A percentile compares a stretch with the other conserved stretches of the same genome.
These are phyloP conservation scores for Torulaspora microellipsoides DNA, from an alignment of 805 yeast species.

Conservation along the genomic window DNA sequence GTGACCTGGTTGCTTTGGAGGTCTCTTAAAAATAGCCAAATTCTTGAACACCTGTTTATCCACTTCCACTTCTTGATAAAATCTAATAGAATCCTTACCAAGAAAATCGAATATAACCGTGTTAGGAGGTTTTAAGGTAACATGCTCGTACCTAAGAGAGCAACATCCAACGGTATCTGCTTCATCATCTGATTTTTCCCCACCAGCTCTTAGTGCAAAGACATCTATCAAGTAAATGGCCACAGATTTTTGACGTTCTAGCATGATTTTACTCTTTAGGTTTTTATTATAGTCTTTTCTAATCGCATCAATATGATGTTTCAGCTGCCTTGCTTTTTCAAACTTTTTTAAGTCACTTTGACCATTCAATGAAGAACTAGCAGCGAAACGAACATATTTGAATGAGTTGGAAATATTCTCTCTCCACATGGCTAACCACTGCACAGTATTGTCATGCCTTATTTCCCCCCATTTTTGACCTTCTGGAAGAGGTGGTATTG, in stretches of 20 bases:
- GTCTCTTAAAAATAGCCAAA: constrained; percentile 77
- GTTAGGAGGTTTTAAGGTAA: constrained; percentile 78
- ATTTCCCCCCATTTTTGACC: constrained; percentile 92
- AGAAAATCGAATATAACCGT: constrained; percentile 85
- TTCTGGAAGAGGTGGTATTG: constrained; percentile 74
- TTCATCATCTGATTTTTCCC: constrained; percentile 94
- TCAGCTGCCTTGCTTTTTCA: constrained; percentile 86
- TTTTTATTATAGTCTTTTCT: constrained; percentile 68
- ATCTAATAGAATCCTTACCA: constrained; percentile 93
- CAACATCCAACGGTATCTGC: constrained; percentile 99
- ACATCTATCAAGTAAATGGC: constrained; percentile 90
- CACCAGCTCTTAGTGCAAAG: constrained; percentile 95
- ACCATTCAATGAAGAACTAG: constrained; percentile 86
- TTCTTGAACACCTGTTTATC: constrained; percentile 90
- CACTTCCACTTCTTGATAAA: constrained; percentile 87
- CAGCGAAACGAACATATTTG: constrained; percentile 89
- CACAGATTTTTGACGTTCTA: constrained; percentile 85
- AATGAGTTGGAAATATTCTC: constrained; percentile 81
- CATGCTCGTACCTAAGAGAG: constrained; percentile 85
- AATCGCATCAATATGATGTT: constrained; percentile 63
- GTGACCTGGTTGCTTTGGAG: constrained; percentile 89
- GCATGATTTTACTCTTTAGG: constrained; percentile 71
- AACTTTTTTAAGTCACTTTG: constrained; percentile 86
- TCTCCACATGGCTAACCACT: constrained; percentile 97
- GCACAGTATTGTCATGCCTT: constrained; percentile 80